Conservation (phyloP, 148 eudicot genomes). For the Rhododendron mucronatum region DNA sequence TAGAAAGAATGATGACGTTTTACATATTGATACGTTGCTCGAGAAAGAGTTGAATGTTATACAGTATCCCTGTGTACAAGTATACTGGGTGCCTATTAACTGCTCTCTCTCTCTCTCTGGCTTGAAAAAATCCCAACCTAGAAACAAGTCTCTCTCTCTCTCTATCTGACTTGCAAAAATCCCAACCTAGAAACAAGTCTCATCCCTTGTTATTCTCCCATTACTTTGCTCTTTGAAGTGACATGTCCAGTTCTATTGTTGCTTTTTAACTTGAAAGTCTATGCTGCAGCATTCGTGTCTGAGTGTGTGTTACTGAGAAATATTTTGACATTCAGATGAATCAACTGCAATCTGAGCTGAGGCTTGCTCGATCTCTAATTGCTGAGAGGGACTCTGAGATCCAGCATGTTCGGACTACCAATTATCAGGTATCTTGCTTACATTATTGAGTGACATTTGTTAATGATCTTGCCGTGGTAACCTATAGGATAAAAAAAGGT, state of each 20-base stretch:
- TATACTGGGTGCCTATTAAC: background rate
- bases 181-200: background rate
- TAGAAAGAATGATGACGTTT: background rate
- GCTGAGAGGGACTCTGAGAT: conserved; percentile 85
- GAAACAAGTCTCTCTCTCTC: background rate
- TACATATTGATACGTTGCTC: background rate
- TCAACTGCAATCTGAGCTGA: conserved; percentile 86
- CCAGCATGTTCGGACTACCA: conserved; percentile 72
- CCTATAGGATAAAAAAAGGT: background rate
- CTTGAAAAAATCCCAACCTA: background rate
- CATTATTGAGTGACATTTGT: background rate
- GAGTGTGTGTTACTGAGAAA: background rate
- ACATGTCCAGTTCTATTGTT: background rate
- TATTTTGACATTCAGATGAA: conserved; percentile 61
- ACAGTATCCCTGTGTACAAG: background rate
- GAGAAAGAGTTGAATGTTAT: background rate
- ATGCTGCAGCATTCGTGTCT: background rate
- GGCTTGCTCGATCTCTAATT: conserved; percentile 91
- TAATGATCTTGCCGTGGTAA: background rate
- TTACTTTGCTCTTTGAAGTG: background rate
- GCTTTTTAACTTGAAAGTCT: background rate
- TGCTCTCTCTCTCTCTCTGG: background rate
- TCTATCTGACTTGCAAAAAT: background rate
- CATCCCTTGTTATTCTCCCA: background rate
- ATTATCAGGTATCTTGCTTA: conserved; percentile 63